Percentiles rank a stretch among this genome's conserved stretches.
These are phyloP conservation scores for Pulveroboletus sp. DNA, from an alignment of 1,284 basidiomycete genomes.

Conservation along the genomic window DNA sequence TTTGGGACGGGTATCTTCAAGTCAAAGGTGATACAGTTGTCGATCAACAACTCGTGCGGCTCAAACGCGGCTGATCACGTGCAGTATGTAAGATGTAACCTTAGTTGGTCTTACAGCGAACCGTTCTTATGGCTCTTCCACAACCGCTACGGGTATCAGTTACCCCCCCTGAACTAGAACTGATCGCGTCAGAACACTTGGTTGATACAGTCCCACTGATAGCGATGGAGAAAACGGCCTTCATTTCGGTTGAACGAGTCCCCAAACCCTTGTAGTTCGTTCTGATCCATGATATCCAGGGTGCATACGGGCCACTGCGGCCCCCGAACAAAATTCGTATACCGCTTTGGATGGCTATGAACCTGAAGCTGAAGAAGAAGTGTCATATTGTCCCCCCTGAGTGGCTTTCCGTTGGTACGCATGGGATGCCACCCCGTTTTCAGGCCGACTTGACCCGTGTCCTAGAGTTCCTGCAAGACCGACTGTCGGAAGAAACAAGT, in stretches of 20 bases:
- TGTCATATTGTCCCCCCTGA: conserved; percentile 87
- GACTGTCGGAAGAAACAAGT: conserved; percentile 70
- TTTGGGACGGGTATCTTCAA: conserved; percentile 4
- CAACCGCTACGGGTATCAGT: conserved; percentile 57
- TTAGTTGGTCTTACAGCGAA: background rate
- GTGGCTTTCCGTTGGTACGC: conserved; percentile 82
- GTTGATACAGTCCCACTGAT: conserved; percentile 84
- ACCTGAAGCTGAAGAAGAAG: conserved; percentile 91
- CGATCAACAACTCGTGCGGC: conserved; percentile 1
- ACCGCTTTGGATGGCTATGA: conserved; percentile 93
- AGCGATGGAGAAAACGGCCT: conserved; percentile 82
- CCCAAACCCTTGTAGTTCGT: conserved; percentile 32
- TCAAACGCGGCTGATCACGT: conserved; percentile 27
- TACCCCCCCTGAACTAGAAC: conserved; percentile 79
- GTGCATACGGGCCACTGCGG: conserved; percentile 88
- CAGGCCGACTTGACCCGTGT: background rate
- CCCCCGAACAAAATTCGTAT: conserved; percentile 82
- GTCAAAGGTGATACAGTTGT: background rate
- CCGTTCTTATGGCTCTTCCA: conserved; percentile 52
- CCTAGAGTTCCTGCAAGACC: conserved; percentile 70
- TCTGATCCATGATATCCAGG: conserved; percentile 43
- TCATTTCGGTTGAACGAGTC: conserved; percentile 59
- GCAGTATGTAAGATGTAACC: background rate
- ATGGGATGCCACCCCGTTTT: background rate
- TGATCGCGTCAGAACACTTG: conserved; percentile 78